Evolutionary conservation across 2,329 filamentous ascomycete species (phyloP).

Genomic region (Xylaria sp.): DNA sequence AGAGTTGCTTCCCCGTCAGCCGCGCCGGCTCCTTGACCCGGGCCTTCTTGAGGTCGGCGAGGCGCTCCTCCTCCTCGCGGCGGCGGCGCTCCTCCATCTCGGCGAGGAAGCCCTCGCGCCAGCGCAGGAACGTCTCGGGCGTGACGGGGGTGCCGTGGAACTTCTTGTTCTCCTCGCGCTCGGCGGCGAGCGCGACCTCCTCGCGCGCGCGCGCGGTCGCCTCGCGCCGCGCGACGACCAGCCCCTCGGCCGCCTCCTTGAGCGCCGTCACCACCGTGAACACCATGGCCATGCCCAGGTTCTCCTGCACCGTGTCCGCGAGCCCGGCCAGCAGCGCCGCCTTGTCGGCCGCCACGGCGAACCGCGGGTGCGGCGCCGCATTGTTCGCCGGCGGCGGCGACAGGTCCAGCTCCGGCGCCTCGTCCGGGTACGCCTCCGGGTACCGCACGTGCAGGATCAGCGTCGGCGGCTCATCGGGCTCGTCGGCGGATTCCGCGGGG

Average conservation of each 20-base stretch:
- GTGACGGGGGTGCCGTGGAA: constrained; percentile 91
- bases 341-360: constrained; percentile 83
- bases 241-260: constrained; percentile 87
- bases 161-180: constrained; percentile 94
- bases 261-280: constrained; percentile 87
- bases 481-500: constrained; percentile 64
- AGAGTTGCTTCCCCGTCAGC: constrained; percentile 74
- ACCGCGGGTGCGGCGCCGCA: constrained; percentile 67
- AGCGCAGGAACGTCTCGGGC: constrained; percentile 80
- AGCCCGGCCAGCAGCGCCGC: constrained; percentile 71
- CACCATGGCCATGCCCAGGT: constrained; percentile 95
- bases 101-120: constrained; percentile 75
- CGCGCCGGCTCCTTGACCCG: constrained; percentile 74
- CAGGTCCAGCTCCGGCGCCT: constrained; percentile 80
- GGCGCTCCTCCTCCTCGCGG: constrained; percentile 73
- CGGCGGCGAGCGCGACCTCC: constrained; percentile 59
- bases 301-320: constrained; percentile 81
- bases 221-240: constrained; percentile 74
- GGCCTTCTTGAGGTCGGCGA: constrained; percentile 81
- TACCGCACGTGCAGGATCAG: constrained; percentile 86
- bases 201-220: constrained; percentile 62
- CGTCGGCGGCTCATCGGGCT: constrained; percentile 65
- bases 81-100: constrained; percentile 78
- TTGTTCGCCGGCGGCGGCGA: constrained; percentile 65
- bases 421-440: constrained; percentile 88